phyloP scores from a whole-genome alignment of 306 rosid genomes.

The Pterocarpus macrocarpus region DNA sequence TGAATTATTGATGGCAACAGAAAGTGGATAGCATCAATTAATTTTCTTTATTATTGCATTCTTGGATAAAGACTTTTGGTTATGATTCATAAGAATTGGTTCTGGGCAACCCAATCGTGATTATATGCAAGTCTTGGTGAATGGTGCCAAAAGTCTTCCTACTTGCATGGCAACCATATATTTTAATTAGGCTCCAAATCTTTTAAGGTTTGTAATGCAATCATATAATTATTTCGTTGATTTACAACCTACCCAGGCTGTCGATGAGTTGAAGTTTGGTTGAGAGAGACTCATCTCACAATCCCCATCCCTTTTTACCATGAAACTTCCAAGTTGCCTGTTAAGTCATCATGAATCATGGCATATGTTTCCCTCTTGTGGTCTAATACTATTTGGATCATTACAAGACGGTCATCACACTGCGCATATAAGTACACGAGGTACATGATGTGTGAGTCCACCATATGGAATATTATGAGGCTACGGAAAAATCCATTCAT shows the following conservation, averaged over 20 bases:
- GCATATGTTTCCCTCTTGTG: conserved; percentile 50
- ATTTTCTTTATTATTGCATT: conserved; percentile 1
- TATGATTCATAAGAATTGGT: too few species aligned
- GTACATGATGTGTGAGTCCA: conserved; percentile 50
- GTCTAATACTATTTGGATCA: conserved; percentile 32
- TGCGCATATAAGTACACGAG: conserved; percentile 50
- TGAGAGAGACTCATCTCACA: background rate
- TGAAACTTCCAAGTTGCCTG: conserved; percentile 19
- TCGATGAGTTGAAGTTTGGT: conserved; percentile 18
- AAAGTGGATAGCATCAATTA: background rate
- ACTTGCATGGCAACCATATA: background rate
- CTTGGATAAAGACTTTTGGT: too few species aligned
- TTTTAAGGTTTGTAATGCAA: conserved; percentile 23
- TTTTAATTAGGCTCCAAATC: background rate
- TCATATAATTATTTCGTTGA: conserved; percentile 38
- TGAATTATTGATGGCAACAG: conserved; percentile 10
- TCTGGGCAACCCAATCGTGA: too few species aligned
- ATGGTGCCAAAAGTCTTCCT: conserved; percentile 13
- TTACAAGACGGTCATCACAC: conserved; percentile 22
- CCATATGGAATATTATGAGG: conserved; percentile 47
- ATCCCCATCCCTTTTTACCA: conserved; percentile 7
- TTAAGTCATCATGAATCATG: conserved; percentile 47
- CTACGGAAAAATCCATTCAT: conserved; percentile 50
- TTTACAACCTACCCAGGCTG: conserved; percentile 12
- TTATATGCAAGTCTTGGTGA: conserved; percentile 14